phyloP scores from a whole-genome alignment of 1,284 basidiomycete species.

The Puccinia horiana region DNA sequence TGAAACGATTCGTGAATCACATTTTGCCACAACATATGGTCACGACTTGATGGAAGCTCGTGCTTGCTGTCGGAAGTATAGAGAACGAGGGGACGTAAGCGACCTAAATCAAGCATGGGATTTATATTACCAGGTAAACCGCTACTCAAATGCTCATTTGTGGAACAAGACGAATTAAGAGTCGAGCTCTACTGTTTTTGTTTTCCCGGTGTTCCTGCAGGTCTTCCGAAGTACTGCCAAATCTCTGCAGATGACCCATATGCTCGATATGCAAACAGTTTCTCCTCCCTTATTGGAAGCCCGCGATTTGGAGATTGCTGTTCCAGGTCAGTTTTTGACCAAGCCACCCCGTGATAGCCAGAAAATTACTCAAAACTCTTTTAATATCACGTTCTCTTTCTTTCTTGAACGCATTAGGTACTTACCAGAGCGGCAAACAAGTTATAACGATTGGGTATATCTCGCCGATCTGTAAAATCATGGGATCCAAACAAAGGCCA shows the following conservation, averaged over 20 bases:
- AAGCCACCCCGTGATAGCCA: neutral
- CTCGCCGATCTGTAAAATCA: conserved; percentile 82
- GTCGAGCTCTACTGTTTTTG: neutral
- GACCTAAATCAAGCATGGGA: conserved; percentile 99
- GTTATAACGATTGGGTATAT: conserved; percentile 83
- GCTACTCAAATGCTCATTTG: neutral
- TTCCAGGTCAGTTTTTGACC: conserved; percentile 69
- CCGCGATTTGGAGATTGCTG: conserved; percentile 85
- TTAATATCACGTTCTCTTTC: neutral
- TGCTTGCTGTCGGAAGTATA: conserved; percentile 84
- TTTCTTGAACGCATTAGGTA: conserved; percentile 64
- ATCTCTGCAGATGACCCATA: conserved; percentile 83
- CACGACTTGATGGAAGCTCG: conserved; percentile 91
- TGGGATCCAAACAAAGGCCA: conserved; percentile 97
- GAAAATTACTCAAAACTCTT: neutral
- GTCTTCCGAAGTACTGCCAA: conserved; percentile 97
- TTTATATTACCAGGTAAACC: conserved; percentile 78
- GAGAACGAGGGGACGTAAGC: conserved; percentile 78
- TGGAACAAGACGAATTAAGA: neutral
- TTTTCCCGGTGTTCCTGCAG: conserved; percentile 59
- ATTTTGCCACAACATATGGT: conserved; percentile 92
- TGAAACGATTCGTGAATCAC: conserved; percentile 89
- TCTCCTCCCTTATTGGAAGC: conserved; percentile 89
- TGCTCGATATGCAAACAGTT: conserved; percentile 94
- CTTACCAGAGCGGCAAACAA: conserved; percentile 85